Base-by-base conservation (phyloP, 2,329 filamentous ascomycete species). In the Pyrenochaeta sp. region DNA sequence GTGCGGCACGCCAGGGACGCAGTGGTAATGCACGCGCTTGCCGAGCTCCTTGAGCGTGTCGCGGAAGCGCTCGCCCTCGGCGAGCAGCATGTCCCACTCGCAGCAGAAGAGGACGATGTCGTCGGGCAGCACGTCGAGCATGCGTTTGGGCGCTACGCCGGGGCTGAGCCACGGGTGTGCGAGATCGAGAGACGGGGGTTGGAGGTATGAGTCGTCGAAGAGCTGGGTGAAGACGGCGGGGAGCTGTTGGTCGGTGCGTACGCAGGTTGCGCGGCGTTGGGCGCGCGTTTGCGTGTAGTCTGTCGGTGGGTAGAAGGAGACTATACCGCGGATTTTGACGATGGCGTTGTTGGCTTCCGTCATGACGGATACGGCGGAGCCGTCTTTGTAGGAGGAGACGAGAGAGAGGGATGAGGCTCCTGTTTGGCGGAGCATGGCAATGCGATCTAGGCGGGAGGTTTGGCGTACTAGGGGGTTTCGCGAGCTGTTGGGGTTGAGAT, bases 11-110 rank as follows among this genome's bases (percentile, higher is more conserved):
- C 76, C 81, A 3, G 75, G 71, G 2, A 87, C 77, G 68, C 84
- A 79, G 18, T 77, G 78, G 55, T 84, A 85, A 37, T 74, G 71
- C 1, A 87, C 80, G 6, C 75, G 75, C 69, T 85, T 87, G 17
- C 73, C 73, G 4, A 83, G 65, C 1, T 75, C 73, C 1, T 69
- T 62, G 7, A 90, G 66, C 14, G 86, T 75, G 37, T 83, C 76
- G 8, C 82, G 78, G 51, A 91, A 86, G 4, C 76, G 74, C 47
- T 86, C 73, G 5, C 81, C 83, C 61, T 86, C 83, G 10, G 78
- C 77, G n/a, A 85, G 72, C 10, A 86, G 71, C 83, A 86, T 86
- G 60, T 86, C 83, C 80, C 81, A 86, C 61, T 86, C 83, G 62
- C 83, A 86, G 29, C 82, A 80, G 60, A 81, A 83, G 53, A 86